Percentiles rank a stretch among this genome's conserved stretches.
Evolutionary conservation across 768 basidiomycete genomes (phyloP).

Genomic region (Arthromyces matolae): DNA sequence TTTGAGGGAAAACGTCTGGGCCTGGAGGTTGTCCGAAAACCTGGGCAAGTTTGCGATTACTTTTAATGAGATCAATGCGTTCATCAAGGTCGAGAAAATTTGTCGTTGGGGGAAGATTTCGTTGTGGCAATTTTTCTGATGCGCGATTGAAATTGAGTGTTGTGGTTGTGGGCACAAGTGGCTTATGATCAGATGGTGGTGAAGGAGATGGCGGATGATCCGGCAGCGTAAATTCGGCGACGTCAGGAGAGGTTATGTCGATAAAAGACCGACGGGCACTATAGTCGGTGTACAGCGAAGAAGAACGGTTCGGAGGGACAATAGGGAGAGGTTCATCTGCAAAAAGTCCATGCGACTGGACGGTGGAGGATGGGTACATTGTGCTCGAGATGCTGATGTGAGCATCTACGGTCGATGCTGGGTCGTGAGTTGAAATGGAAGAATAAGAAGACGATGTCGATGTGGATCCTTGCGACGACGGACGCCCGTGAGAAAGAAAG

Average conservation of each 20-base stretch:
- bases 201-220: conserved; percentile 17
- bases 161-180: conserved; percentile 26
- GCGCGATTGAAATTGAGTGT: conserved; percentile 44
- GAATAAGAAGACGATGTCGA: conserved; percentile 24
- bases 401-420: conserved; percentile 34
- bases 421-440: conserved; percentile 23
- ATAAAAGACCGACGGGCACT: conserved; percentile 29
- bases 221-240: conserved; percentile 15
- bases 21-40: conserved; percentile 71
- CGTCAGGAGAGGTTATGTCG: conserved; percentile 29
- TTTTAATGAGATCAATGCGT: conserved; percentile 69
- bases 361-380: conserved; percentile 34
- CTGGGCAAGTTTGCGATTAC: conserved; percentile 75
- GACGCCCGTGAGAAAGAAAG: conserved; percentile 30
- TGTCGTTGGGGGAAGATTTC: conserved; percentile 54
- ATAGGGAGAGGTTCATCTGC: conserved; percentile 23
- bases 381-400: conserved; percentile 42
- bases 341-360: conserved; percentile 25
- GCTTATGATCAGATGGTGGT: conserved; percentile 14
- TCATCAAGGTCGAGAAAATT: conserved; percentile 62
- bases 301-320: conserved; percentile 17
- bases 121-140: conserved; percentile 16
- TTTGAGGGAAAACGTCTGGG: conserved; percentile 33
- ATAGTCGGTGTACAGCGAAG: conserved; percentile 6
- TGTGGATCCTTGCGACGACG: conserved; percentile 16